These are phyloP conservation scores for Aspergillus viridinutans DNA, from an alignment of 2,329 filamentous ascomycete species.

Conservation along the genomic window DNA sequence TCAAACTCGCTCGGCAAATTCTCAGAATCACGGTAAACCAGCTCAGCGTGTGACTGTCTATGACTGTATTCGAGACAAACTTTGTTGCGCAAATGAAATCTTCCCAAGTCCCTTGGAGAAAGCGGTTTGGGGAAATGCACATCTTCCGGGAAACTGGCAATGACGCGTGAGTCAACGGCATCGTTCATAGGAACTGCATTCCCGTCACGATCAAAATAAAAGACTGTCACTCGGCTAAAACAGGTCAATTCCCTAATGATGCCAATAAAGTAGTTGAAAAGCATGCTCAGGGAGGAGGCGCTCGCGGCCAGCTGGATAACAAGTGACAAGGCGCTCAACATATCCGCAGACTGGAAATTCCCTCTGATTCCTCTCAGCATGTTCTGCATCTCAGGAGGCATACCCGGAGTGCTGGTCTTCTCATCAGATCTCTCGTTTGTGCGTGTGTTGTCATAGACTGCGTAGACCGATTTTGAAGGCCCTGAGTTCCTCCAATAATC, in stretches of 20 bases:
- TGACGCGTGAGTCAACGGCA: constrained; percentile 74
- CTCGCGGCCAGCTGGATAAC: constrained; percentile 72
- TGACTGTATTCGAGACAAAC: constrained; percentile 83
- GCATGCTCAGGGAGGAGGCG: constrained; percentile 64
- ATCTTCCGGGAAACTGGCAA: constrained; percentile 79
- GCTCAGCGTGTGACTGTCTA: constrained; percentile 70
- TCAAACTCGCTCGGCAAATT: constrained; percentile 66
- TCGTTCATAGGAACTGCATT: constrained; percentile 90
- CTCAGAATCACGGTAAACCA: constrained; percentile 72
- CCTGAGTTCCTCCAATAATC: constrained; percentile 23
- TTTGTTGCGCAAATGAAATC: constrained; percentile 87
- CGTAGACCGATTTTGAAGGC: constrained; percentile 8
- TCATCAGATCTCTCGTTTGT: constrained; percentile 69
- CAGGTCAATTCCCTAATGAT: constrained; percentile 86
- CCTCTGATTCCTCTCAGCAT: constrained; percentile 71
- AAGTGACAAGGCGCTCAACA: constrained; percentile 89
- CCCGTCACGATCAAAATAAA: constrained; percentile 78
- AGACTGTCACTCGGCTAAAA: constrained; percentile 89
- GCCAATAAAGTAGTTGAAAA: constrained; percentile 77
- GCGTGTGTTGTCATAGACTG: constrained; percentile 61
- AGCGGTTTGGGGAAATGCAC: constrained; percentile 81
- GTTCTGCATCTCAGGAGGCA: constrained; percentile 70
- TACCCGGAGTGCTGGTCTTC: constrained; percentile 70
- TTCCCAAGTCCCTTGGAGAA: constrained; percentile 81
- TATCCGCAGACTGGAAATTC: constrained; percentile 83